Conservation (phyloP, 177 flowering plant genomes). For the Tripterygium wilfordii region DNA sequence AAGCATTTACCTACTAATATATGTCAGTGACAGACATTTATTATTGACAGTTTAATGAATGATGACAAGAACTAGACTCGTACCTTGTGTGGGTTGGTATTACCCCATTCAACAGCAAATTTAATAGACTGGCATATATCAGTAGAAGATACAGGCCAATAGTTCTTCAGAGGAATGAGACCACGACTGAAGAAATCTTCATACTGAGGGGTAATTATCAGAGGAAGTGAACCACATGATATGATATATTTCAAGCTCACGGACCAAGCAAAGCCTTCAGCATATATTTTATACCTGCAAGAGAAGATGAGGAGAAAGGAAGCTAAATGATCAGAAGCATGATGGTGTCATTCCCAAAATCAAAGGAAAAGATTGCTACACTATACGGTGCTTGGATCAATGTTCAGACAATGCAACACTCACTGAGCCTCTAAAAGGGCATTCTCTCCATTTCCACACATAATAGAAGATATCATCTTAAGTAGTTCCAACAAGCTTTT, state of each 20-base stretch:
- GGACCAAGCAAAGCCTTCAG: conserved; percentile 97
- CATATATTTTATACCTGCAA: conserved; percentile 87
- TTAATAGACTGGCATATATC: conserved; percentile 61
- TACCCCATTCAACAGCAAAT: conserved; percentile 76
- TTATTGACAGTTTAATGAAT: no score
- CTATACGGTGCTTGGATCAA: no score
- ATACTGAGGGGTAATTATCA: conserved; percentile 64
- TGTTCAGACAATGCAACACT: background rate
- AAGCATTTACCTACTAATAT: no score
- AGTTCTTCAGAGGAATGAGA: conserved; percentile 52
- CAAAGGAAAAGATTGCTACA: background rate
- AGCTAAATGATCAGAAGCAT: conserved; percentile 2
- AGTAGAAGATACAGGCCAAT: conserved; percentile 50
- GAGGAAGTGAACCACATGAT: conserved; percentile 67
- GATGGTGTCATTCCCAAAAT: background rate
- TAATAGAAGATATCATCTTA: no score
- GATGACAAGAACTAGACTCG: no score
- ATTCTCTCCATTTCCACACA: no score
- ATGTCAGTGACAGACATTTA: no score
- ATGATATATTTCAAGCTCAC: conserved; percentile 88
- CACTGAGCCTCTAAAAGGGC: background rate
- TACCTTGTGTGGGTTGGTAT: conserved; percentile 53
- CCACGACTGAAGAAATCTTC: conserved; percentile 88
- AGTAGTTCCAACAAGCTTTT: no score
- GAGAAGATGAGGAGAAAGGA: background rate